Base-by-base conservation (phyloP, 192 early-diverging fungal species). In the Umbelopsis isabellina region DNA sequence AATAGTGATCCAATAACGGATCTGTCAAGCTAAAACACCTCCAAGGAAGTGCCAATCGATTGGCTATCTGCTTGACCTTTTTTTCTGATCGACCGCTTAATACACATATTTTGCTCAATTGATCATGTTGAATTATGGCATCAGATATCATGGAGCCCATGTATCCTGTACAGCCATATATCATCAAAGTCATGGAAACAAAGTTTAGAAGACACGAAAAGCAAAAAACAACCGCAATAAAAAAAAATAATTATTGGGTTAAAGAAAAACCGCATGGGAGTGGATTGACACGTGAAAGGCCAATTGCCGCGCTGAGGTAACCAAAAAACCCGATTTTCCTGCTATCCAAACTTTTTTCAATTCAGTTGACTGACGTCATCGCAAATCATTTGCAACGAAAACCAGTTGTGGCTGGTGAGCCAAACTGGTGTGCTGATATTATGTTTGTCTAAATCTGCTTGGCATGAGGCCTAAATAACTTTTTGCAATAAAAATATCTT, bases 131-230 rank as follows among this genome's bases (percentile, higher is more conserved):
- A 61, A 30, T 30, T 18, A 61, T 61, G 55, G 30, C 55, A 11
- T 61, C 30, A 18, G 55, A 61, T 61, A 61, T 30, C 55, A 61
- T 61, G 10, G 55, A 35, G 27, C 55, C 55, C 55, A 61, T 61
- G 16, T 61, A 61, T 3, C 55, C 55, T 5, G 55, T 61, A 61
- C 55, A 61, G 25, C 55, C 55, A 61, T 61, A 61, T 27, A 61
- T 61, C 55, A 61, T 35, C 27, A 61, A 15, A 11, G 55, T 35
- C 55, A 61, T 61, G 10, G 27, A 41, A 41, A 10, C 12, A 35
- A 61, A 9, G 30, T 35, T 35, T 4, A 12, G 13, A 53, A 53
- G 55, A 61, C 33, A 18, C 12, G 16, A 25, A 61, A 30, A 13
- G 33, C n/a, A 16, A 15, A n/a, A 11, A 16, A 61, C 8, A 35